Evolutionary conservation across 768 basidiomycete species (phyloP).

Genomic region (Kondoa malvinella): DNA sequence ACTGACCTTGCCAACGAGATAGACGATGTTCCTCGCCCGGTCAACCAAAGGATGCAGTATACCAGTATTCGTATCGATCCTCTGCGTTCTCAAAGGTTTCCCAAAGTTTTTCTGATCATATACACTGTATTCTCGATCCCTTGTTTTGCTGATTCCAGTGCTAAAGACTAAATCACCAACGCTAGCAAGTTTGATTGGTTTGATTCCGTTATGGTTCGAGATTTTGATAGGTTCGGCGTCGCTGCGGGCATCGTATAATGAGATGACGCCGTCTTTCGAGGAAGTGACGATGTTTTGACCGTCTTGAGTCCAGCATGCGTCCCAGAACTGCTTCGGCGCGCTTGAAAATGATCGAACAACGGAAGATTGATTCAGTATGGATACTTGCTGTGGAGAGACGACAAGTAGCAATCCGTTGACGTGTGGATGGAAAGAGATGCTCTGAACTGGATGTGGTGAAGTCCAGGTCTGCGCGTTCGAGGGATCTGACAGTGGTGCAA

Average conservation of each 20-base stretch:
- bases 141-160: slow-evolving; percentile 18
- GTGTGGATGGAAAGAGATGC: background rate
- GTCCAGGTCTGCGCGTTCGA: slow-evolving; percentile 1
- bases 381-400: background rate
- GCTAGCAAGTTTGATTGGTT: slow-evolving; percentile 4
- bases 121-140: slow-evolving; percentile 31
- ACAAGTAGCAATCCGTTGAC: background rate
- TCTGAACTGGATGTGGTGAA: background rate
- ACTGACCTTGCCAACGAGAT: slow-evolving; percentile 28
- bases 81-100: slow-evolving; percentile 21
- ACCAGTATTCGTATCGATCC: slow-evolving; percentile 31
- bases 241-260: background rate
- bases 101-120: slow-evolving; percentile 22
- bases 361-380: slow-evolving; percentile 11
- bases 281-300: slow-evolving; percentile 16
- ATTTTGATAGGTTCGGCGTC: background rate
- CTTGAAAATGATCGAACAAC: slow-evolving; percentile 3
- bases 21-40: slow-evolving; percentile 29
- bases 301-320: background rate
- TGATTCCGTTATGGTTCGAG: slow-evolving; percentile 3
- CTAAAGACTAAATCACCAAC: slow-evolving; percentile 2
- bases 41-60: slow-evolving; percentile 30
- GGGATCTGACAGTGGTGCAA: slow-evolving; percentile 10
- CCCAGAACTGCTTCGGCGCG: slow-evolving; percentile 4
- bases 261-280: background rate